Evolutionary conservation across 192 early-diverging fungal genomes (phyloP).

Genomic region (Kappamyces sp.): DNA sequence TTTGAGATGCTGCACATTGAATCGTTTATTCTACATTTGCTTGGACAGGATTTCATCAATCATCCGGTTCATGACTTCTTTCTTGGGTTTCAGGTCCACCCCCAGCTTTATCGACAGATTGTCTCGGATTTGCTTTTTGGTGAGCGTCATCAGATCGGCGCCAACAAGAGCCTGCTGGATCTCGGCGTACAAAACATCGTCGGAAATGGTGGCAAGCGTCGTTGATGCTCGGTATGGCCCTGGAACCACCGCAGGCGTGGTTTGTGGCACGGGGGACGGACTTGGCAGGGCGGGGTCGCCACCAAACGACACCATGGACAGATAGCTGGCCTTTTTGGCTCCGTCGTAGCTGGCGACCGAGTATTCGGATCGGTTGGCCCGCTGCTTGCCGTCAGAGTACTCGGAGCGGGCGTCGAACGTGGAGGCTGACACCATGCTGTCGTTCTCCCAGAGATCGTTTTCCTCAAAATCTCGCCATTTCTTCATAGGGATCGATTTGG

Average conservation of each 20-base stretch:
- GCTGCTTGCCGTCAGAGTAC: background rate
- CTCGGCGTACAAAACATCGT: conserved; percentile 11
- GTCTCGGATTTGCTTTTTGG: conserved; percentile 95
- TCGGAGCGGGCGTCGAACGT: conserved; percentile 3
- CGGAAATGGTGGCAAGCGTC: conserved; percentile 26
- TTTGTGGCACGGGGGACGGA: conserved; percentile 17
- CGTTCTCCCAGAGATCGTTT: conserved; percentile 21
- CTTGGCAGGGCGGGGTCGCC: too few species aligned
- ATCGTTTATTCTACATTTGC: too few species aligned
- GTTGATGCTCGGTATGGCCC: conserved; percentile 23
- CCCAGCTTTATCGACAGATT: conserved; percentile 73
- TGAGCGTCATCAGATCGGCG: conserved; percentile 95
- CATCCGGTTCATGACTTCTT: conserved; percentile 76
- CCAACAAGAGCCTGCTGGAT: conserved; percentile 63
- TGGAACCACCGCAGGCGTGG: background rate
- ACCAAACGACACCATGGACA: too few species aligned
- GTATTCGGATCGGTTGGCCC: background rate
- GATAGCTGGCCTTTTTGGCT: conserved; percentile 40
- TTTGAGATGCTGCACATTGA: too few species aligned
- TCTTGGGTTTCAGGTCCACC: conserved; percentile 72
- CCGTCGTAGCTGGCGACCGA: conserved; percentile 5
- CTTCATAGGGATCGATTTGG: conserved; percentile 74
- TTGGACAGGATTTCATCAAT: conserved; percentile 48
- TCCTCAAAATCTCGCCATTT: conserved; percentile 62
- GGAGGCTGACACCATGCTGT: conserved; percentile 9